A percentile compares a stretch with the other conserved stretches of the same genome.
phyloP scores from a whole-genome alignment of 2,329 filamentous ascomycete species.

The Arthroderma uncinatum region DNA sequence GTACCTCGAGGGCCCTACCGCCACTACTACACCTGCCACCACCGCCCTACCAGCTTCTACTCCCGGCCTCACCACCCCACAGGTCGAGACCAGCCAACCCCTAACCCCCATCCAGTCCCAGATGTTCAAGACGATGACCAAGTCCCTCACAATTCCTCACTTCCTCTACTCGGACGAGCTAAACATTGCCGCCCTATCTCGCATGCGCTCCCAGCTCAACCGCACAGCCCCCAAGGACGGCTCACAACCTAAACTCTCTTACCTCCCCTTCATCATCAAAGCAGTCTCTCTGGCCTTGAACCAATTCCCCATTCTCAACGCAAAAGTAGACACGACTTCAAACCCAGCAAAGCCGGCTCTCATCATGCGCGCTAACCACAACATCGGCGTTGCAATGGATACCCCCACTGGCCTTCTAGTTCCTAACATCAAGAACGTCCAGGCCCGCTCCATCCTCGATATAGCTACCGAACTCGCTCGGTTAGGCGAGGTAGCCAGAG shows the following conservation, averaged over 20 bases:
- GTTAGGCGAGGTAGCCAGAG: slow-evolving; percentile 59
- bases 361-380: slow-evolving; percentile 71
- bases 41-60: slow-evolving; percentile 17
- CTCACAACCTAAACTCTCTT: slow-evolving; percentile 56
- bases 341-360: slow-evolving; percentile 59
- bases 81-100: slow-evolving; percentile 56
- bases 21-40: slow-evolving; percentile 18
- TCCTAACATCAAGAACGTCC: slow-evolving; percentile 80
- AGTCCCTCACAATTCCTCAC: slow-evolving; percentile 80
- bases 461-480: slow-evolving; percentile 66
- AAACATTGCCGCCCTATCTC: slow-evolving; percentile 63
- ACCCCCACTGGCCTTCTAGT: slow-evolving; percentile 80
- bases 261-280: slow-evolving; percentile 91
- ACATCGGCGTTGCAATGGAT: slow-evolving; percentile 94
- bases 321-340: slow-evolving; percentile 57
- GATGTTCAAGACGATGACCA: slow-evolving; percentile 98
- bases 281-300: slow-evolving; percentile 76
- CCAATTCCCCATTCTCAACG: slow-evolving; percentile 77
- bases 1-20: slow-evolving; percentile 48
- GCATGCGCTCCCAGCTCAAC: slow-evolving; percentile 56
- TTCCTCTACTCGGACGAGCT: slow-evolving; percentile 91
- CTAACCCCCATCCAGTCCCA: slow-evolving; percentile 72
- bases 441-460: slow-evolving; percentile 60
- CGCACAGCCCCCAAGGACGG: slow-evolving; percentile 45
- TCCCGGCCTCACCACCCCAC: slow-evolving; percentile 23